phyloP scores from a whole-genome alignment of 371 early-diverging fungal genomes.

The Actinomucor elegans region DNA sequence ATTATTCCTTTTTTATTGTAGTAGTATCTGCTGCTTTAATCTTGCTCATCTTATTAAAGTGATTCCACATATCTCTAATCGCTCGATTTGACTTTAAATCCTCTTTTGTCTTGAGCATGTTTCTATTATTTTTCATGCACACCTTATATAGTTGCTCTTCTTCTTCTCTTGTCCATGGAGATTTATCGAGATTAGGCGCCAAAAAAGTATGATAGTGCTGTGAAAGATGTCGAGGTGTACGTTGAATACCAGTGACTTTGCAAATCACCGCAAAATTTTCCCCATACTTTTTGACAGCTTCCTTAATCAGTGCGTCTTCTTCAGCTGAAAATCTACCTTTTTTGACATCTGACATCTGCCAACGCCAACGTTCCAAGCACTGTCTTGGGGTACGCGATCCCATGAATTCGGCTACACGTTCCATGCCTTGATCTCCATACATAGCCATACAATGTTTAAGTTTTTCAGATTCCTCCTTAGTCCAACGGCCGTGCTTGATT shows the following conservation, averaged over 20 bases:
- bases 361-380: slow-evolving; percentile 42
- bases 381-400: slow-evolving; percentile 32
- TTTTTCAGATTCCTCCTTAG: slow-evolving; percentile 21
- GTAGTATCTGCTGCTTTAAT: background rate
- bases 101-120: slow-evolving; percentile 29
- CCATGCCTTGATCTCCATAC: slow-evolving; percentile 22
- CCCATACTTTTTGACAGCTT: slow-evolving; percentile 35
- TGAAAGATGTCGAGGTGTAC: slow-evolving; percentile 41
- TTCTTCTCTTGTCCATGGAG: slow-evolving; percentile 40
- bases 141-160: slow-evolving; percentile 9
- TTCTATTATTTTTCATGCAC: slow-evolving; percentile 1
- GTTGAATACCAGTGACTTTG: slow-evolving; percentile 24
- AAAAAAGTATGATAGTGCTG: slow-evolving; percentile 40
- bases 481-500: slow-evolving; percentile 37
- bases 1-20: slow-evolving; percentile 61
- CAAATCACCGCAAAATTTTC: slow-evolving; percentile 35
- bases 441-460: slow-evolving; percentile 5
- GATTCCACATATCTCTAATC: slow-evolving; percentile 48
- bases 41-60: background rate
- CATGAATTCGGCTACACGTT: slow-evolving; percentile 13
- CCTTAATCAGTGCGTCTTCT: slow-evolving; percentile 31
- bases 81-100: slow-evolving; percentile 17
- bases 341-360: slow-evolving; percentile 19
- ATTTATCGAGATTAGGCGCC: slow-evolving; percentile 32
- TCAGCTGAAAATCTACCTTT: slow-evolving; percentile 33